Base-by-base conservation (phyloP, 345 rosid species). In the Ailanthus altissimus region DNA sequence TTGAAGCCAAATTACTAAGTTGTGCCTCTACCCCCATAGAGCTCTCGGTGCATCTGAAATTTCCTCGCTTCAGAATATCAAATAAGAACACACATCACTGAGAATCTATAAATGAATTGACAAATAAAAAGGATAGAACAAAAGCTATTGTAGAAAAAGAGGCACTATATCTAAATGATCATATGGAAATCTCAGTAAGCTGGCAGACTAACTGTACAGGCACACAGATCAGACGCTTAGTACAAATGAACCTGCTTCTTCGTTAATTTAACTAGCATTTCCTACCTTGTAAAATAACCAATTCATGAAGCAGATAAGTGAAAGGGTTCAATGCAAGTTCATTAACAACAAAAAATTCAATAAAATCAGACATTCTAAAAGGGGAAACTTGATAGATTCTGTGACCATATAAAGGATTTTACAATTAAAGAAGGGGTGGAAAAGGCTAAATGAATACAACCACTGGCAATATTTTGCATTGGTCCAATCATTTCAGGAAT, bases 21-120 rank as follows among this genome's bases (percentile, higher is more conserved):
- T 93, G 98, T 74, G 93, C 77, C 87, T 92, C 98, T 87, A 96
- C 98, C 42, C 99, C 99, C 78, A 96, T 88, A 64, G 97, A 90
- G 81, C 92, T 87, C 81, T 88, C 98, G 0, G 98, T 96, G 84
- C 97, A 78, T 79, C 93, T 88, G 85, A 96, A 96, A 78, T 93
- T 96, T 85, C 94, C 97, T 83, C 98, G 87, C 99, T 96, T 85
- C 81, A 71, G 78, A 75, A 79, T 60, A 28, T 58, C 59, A 82
- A 78, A 82, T 20, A 82, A 81, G 26, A 82, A 73, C 40, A 84
- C 20, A 76, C 3, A 73, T 80, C 28, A 71, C 2, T 80, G 76
- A 82, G 84, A 74, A 73, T 81, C 59, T 67, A 57, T 77, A 75
- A 76, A 83, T 38, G 21, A 70, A 32, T 26, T 12, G 65, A 72